Evolutionary conservation across 2,329 filamentous ascomycete genomes (phyloP), one percentile per base, ranked within the genome.

Genomic region (Fusarium sp.): DNA sequence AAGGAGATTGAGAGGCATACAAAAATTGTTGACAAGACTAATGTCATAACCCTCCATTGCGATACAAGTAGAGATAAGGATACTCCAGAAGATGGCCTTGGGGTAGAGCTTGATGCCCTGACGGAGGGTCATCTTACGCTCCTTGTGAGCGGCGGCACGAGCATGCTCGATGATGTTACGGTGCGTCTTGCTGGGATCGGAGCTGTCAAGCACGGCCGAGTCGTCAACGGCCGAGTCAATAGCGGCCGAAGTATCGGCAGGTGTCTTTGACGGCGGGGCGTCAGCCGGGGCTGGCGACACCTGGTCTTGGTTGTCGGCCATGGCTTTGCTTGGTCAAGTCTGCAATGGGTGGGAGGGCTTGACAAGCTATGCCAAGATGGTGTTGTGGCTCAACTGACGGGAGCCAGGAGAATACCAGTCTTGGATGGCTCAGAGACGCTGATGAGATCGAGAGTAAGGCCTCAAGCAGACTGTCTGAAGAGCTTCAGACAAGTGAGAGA

Each of bases 41-140:
- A 97, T 87, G 80, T 97, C 94, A 84, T 95, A 97, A 37, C 94
- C 95, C 82, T 97, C 95, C 95, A 98, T 98, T 78, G 90, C 91
- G 79, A 97, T 97, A 81, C 93, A 95, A 0, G 94, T 96, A n/a
- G 93, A 96, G 82, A 98, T 95, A 68, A 97, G 86, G 60, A 97
- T 79, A 77, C 92, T 94, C 94, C 94, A 98, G 25, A 86, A 88
- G 66, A 97, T 92, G 25, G 95, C 95, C 85, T 97, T 96, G 68
- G 94, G 95, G 80, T 98, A 98, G 30, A 97, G 87, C 79, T 87
- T 90, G 81, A 97, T 87, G 71, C 94, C 95, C 85, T 97, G 90
- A 81, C 89, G 80, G 67, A 97, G 85, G 56, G 88, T 93, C 92
- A 95, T 94, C 15, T 85, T 87, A 76, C 90, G 91, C 82, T 92